Evolutionary conservation across 192 early-diverging fungal species (phyloP), one percentile per base, ranked within the genome.

Genomic region (Gamsiella multidivaricata): DNA sequence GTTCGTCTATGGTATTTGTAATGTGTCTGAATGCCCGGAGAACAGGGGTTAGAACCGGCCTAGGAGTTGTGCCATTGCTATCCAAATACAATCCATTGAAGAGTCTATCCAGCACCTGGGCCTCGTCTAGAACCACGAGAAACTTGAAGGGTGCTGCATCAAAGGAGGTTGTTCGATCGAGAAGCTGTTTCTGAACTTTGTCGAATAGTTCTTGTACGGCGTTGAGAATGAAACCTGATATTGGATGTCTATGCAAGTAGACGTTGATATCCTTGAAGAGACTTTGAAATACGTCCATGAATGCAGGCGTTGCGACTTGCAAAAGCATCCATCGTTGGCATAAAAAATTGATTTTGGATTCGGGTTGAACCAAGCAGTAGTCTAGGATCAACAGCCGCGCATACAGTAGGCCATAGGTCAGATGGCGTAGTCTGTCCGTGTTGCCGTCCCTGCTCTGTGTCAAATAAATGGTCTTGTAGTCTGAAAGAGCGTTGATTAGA

Each of bases 301-400:
- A n/a, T n/a, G n/a, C n/a, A n/a, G n/a, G n/a, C n/a, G n/a, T n/a
- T n/a, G n/a, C n/a, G n/a, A n/a, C n/a, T n/a, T n/a, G n/a, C n/a
- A n/a, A 22, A 54, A 42, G 61, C 61, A 63, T 63, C 61, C 63
- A 65, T 54, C 52, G 36, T 37, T 65, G 51, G 36, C 49, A 65
- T 14, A 51, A 53, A 54, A 65, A 39, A 37, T 36, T 52, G 20
- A 31, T 18, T 20, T 12, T 52, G 37, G 2, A 31, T 54, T 51
- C 63, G 28, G 3, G 3, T 18, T 37, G 31, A 1, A 26, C 25
- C 3, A 54, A 10, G 39, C 51, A 54, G 63, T 45, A n/a, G 15
- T 45, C 37, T 34, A 53, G 29, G 39, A 54, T 65, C 49, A 43
- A 54, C 29, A 65, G 37, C 12, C 51, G 22, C 1, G 63, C 52